Conservation (phyloP, 2,329 filamentous ascomycete genomes). For the Fusarium udum region DNA sequence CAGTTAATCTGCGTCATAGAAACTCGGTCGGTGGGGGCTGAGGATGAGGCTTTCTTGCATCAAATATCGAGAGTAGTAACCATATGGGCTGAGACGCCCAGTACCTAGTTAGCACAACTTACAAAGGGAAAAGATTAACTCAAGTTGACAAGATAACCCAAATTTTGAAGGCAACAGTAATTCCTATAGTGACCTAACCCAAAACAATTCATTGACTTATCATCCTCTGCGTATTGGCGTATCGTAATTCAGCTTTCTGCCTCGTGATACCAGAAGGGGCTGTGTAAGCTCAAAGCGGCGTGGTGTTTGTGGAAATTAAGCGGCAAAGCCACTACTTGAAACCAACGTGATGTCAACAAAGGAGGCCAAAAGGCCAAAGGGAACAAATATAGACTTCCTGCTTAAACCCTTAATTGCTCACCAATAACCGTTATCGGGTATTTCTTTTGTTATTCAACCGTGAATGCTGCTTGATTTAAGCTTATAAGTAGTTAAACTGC, state of each 20-base stretch:
- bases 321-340: slow-evolving; percentile 29
- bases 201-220: neutral
- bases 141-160: neutral
- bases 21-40: slow-evolving; percentile 12
- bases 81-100: neutral
- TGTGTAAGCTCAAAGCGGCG: slow-evolving; percentile 30
- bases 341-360: slow-evolving; percentile 12
- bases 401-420: neutral
- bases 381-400: neutral
- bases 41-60: neutral
- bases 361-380: neutral
- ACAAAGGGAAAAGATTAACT: neutral
- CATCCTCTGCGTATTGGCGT: neutral
- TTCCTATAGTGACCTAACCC: neutral
- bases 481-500: slow-evolving; percentile 31
- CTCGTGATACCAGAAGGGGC: slow-evolving; percentile 10
- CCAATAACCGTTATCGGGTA: neutral
- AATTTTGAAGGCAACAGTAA: neutral
- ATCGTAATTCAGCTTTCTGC: neutral
- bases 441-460: neutral
- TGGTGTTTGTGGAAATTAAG: slow-evolving; percentile 13
- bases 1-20: neutral
- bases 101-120: neutral
- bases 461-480: slow-evolving; percentile 9
- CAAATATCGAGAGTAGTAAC: neutral